phyloP scores from a whole-genome alignment of 1,139 yeast genomes.

The Geotrichum cucujoidarum region DNA sequence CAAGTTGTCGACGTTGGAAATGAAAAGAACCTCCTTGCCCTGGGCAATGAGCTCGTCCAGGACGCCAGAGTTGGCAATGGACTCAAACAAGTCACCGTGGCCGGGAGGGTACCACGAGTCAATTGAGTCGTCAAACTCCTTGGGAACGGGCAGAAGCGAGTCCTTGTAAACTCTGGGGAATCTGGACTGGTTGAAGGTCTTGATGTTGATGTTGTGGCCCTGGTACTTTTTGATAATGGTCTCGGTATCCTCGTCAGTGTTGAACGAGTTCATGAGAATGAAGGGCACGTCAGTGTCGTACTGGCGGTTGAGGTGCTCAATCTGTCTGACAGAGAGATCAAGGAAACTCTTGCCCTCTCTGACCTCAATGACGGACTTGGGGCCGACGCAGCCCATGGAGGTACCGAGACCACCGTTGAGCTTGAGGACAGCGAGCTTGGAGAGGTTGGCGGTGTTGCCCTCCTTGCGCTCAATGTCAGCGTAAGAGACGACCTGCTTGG shows the following conservation, averaged over 20 bases:
- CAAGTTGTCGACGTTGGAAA: constrained; percentile 95
- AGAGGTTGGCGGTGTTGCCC: constrained; percentile 49
- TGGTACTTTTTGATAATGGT: constrained; percentile 93
- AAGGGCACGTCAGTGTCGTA: constrained; percentile 93
- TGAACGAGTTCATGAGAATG: constrained; percentile 95
- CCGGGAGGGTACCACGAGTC: constrained; percentile 99
- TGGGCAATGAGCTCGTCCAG: constrained; percentile 83
- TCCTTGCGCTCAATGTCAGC: constrained; percentile 35
- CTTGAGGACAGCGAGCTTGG: constrained; percentile 89
- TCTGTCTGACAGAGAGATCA: constrained; percentile 93
- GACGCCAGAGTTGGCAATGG: constrained; percentile 84
- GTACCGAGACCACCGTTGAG: constrained; percentile 98
- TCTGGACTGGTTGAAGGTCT: constrained; percentile 94
- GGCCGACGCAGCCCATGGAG: constrained; percentile 99
- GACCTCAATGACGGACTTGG: constrained; percentile 95
- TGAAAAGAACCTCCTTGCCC: constrained; percentile 92
- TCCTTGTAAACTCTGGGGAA: constrained; percentile 95
- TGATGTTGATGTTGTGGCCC: constrained; percentile 92
- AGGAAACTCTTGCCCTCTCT: constrained; percentile 97
- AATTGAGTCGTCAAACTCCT: constrained; percentile 62
- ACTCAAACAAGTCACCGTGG: constrained; percentile 95
- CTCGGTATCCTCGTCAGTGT: constrained; percentile 94
- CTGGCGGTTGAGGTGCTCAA: constrained; percentile 88
- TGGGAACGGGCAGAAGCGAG: constrained; percentile 90
- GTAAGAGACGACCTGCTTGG: constrained; percentile 85